Conservation (phyloP, 2,329 filamentous ascomycete species). For the Epichloe brachyelytri region DNA sequence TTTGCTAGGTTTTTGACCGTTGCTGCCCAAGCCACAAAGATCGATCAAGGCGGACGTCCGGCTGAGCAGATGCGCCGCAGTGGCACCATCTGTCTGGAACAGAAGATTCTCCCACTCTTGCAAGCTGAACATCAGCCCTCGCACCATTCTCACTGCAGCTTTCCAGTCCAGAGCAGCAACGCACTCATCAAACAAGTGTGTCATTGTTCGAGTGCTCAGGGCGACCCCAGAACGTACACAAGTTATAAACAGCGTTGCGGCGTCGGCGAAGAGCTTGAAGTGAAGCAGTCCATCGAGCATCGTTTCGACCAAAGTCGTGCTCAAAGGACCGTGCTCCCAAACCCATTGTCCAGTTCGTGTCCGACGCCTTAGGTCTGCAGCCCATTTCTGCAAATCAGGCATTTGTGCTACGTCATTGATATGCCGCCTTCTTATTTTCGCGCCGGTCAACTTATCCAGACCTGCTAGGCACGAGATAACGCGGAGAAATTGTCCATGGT, state of each 20-base stretch:
- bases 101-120: conserved; percentile 17
- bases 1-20: conserved; percentile 3
- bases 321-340: conserved; percentile 27
- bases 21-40: conserved; percentile 18
- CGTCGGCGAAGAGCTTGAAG: conserved; percentile 31
- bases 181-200: conserved; percentile 28
- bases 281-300: conserved; percentile 36
- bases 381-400: conserved; percentile 18
- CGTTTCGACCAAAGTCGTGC: conserved; percentile 27
- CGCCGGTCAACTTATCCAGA: conserved; percentile 24
- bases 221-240: conserved; percentile 23
- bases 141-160: conserved; percentile 19
- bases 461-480: conserved; percentile 33
- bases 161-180: conserved; percentile 28
- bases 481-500: conserved; percentile 30
- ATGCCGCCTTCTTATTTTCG: conserved; percentile 24
- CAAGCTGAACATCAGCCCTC: conserved; percentile 14
- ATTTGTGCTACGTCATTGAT: conserved; percentile 18
- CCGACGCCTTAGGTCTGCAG: conserved; percentile 12
- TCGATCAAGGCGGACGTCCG: conserved; percentile 24
- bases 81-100: conserved; percentile 9
- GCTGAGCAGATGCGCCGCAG: conserved; percentile 16
- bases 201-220: conserved; percentile 20
- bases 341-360: conserved; percentile 21
- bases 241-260: conserved; percentile 27